Conservation (phyloP, 73 alveolate species). For the Durusdinium trenchii region DNA sequence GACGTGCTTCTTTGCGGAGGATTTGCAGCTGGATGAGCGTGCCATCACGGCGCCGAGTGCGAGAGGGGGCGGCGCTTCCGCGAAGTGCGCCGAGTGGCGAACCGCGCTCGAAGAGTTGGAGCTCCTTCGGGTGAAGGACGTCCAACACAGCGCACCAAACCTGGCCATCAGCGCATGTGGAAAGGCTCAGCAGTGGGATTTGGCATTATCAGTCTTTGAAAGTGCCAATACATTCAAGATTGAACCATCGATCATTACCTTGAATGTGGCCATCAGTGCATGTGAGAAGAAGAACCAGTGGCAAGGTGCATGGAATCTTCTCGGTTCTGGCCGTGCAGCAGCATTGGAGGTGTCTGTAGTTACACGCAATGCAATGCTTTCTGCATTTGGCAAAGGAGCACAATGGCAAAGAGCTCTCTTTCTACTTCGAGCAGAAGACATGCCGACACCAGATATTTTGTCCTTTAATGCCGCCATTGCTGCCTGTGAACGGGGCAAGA, state of each 20-base stretch:
- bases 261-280: background rate
- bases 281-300: background rate
- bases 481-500: constrained; percentile 15
- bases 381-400: background rate
- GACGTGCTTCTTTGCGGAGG: no score
- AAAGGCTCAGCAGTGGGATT: constrained; percentile 2
- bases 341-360: background rate
- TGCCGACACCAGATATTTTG: background rate
- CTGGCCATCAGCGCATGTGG: constrained; percentile 1
- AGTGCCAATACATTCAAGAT: background rate
- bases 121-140: no score
- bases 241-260: background rate
- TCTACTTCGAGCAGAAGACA: no score
- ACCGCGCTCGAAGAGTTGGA: no score
- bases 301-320: background rate
- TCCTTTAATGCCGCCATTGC: constrained; percentile 15
- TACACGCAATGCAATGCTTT: background rate
- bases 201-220: background rate
- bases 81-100: no score
- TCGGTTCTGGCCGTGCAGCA: background rate
- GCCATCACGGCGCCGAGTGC: no score
- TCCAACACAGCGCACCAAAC: no score
- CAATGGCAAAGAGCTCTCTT: background rate
- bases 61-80: no score
- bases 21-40: no score